A percentile compares a stretch with the other conserved stretches of the same genome.
Evolutionary conservation across 257 asterid genomes (phyloP).

Genomic region (Solanum habrochaites): DNA sequence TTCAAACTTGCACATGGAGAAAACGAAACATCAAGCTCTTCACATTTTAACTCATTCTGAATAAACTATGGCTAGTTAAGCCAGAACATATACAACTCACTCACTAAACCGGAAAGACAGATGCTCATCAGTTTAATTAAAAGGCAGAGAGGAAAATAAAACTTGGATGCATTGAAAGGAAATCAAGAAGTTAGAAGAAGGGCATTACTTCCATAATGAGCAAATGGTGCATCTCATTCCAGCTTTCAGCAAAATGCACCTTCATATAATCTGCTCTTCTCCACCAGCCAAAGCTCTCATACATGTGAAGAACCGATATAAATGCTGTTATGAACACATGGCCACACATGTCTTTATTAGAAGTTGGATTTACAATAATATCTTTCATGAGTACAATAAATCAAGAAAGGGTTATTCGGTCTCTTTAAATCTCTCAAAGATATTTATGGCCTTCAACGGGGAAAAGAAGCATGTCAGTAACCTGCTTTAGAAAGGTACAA

Average conservation of each 20-base stretch:
- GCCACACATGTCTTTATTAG: neutral
- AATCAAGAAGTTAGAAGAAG: conserved; percentile 1
- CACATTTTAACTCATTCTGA: neutral
- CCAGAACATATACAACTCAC: neutral
- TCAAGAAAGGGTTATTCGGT: neutral
- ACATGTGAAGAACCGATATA: conserved; percentile 92
- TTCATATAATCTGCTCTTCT: conserved; percentile 93
- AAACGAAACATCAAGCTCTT: neutral
- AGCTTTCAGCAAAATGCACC: conserved; percentile 99
- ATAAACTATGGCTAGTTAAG: neutral
- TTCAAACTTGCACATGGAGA: neutral
- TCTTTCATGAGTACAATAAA: neutral
- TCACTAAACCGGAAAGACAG: neutral
- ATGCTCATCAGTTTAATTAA: neutral
- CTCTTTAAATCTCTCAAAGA: neutral
- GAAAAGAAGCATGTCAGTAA: neutral
- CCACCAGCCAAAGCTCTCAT: conserved; percentile 99
- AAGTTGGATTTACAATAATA: neutral
- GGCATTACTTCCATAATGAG: conserved; percentile 93
- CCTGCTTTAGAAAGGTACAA: neutral
- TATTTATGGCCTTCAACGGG: neutral
- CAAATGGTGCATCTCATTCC: conserved; percentile 99
- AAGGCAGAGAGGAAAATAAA: neutral
- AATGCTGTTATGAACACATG: conserved; percentile 51
- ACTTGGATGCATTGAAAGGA: neutral